Conservation (phyloP, 306 rosid species). For the Gleditsia sinensis region DNA sequence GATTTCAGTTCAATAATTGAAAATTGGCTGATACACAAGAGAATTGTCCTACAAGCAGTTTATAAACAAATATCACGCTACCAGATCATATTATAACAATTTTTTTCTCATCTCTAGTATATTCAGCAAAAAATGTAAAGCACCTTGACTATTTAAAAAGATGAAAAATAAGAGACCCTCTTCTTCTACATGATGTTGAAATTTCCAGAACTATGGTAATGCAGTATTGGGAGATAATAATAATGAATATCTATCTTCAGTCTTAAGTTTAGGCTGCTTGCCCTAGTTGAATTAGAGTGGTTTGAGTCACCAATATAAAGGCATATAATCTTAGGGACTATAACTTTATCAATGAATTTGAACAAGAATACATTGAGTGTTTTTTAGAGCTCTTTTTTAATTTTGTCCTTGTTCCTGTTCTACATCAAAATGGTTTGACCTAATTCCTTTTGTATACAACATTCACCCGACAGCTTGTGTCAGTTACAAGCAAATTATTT, state of each 20-base stretch:
- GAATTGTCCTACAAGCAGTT: constrained; percentile 15
- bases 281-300: neutral
- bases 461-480: constrained; percentile 10
- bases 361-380: neutral
- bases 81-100: constrained; percentile 1
- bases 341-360: neutral
- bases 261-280: neutral
- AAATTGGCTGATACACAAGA: constrained; percentile 12
- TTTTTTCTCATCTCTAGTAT: neutral
- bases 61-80: constrained; percentile 15
- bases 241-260: neutral
- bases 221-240: neutral
- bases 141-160: neutral
- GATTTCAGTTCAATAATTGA: constrained; percentile 24
- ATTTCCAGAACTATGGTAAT: neutral
- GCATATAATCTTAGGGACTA: neutral
- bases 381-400: neutral
- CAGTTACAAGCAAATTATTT: constrained; percentile 1
- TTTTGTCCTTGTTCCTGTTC: neutral
- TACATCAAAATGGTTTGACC: constrained; percentile 17
- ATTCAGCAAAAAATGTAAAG: neutral
- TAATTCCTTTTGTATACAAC: neutral
- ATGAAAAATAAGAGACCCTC: constrained; percentile 7
- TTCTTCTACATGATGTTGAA: constrained; percentile 8
- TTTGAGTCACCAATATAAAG: neutral